Conservation (phyloP, 768 basidiomycete genomes). For the Tylopilus intermedius region DNA sequence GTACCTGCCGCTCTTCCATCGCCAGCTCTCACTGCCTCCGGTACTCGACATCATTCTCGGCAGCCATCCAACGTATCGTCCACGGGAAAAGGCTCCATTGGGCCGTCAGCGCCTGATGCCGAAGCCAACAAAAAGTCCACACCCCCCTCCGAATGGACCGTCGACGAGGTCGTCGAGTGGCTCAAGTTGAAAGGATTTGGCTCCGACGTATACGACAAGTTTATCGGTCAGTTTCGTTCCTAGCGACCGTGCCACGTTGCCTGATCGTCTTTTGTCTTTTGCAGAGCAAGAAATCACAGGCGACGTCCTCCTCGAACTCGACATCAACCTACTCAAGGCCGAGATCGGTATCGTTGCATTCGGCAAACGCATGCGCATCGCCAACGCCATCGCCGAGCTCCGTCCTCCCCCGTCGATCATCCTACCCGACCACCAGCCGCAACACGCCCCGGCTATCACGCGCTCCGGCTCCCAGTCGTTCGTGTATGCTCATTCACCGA, state of each 20-base stretch:
- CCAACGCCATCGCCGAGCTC: conserved; percentile 87
- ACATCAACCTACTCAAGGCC: conserved; percentile 81
- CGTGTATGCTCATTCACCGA: conserved; percentile 30
- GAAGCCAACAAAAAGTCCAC: conserved; percentile 30
- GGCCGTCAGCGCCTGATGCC: conserved; percentile 13
- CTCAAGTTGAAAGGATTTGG: conserved; percentile 80
- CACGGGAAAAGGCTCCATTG: conserved; percentile 19
- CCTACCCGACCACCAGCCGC: conserved; percentile 42
- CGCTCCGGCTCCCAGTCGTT: conserved; percentile 31
- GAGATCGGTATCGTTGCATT: conserved; percentile 94
- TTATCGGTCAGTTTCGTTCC: conserved; percentile 58
- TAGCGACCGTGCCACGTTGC: background rate
- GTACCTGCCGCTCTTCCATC: conserved; percentile 30
- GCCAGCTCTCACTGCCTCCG: conserved; percentile 24
- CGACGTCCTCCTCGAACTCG: conserved; percentile 92
- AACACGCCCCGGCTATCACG: conserved; percentile 28
- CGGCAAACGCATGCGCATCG: conserved; percentile 90
- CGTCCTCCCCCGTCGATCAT: conserved; percentile 63
- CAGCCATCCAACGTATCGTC: conserved; percentile 38
- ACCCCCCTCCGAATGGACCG: conserved; percentile 71
- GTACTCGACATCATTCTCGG: conserved; percentile 22
- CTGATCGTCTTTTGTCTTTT: conserved; percentile 4
- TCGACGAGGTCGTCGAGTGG: conserved; percentile 91
- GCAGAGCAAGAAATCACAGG: conserved; percentile 98
- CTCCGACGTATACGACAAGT: conserved; percentile 74